Base-by-base conservation (phyloP, 768 basidiomycete genomes). In the Rhodosporidiobolus odoratus region DNA sequence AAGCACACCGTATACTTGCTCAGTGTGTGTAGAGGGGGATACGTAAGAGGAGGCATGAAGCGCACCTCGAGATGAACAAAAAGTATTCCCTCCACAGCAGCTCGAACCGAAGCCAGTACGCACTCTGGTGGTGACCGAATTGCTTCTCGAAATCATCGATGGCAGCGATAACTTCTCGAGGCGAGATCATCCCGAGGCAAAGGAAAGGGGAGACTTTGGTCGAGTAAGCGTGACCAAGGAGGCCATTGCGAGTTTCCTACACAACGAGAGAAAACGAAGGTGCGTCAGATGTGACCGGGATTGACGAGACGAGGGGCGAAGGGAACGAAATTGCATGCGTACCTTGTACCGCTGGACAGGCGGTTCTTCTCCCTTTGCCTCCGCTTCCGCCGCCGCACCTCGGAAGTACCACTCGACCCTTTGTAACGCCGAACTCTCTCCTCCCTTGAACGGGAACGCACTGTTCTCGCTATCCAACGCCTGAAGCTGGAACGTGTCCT, bases 31-130 rank as follows among this genome's bases (percentile, higher is more conserved):
- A 25, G 10, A 25, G 27, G 43, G 27, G 21, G 2, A 15, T 27
- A n/a, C n/a, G 17, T 2, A 23, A 41, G 15, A 0, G 23, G 27
- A 45, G 21, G n/a, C 4, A 25, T 38, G 13, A 4, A 43, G 48
- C 64, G 37, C 74, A 77, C 62, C 76, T 66, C 2, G 78, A 77
- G 45, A 77, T 77, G 66, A 76, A 81, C 59, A 78, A 76, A 77
- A 82, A 82, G 75, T 80, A 82, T 65, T 83, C 82, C 8, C 82
- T 68, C 82, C 82, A 82, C 21, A 82, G 78, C 4, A 83, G 73
- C 73, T 83, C 78, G 50, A 79, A 79, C 34, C 73, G 71, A 27
- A 71, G 68, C 76, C 81, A 82, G 65, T 81, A 80, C 12, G 80
- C 80, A 67, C 80, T 81, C 54, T 80, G 77, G 35, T 78, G 77